Evolutionary conservation across 192 early-diverging fungal species (phyloP).

Genomic region (Martensiomyces pterosporus): DNA sequence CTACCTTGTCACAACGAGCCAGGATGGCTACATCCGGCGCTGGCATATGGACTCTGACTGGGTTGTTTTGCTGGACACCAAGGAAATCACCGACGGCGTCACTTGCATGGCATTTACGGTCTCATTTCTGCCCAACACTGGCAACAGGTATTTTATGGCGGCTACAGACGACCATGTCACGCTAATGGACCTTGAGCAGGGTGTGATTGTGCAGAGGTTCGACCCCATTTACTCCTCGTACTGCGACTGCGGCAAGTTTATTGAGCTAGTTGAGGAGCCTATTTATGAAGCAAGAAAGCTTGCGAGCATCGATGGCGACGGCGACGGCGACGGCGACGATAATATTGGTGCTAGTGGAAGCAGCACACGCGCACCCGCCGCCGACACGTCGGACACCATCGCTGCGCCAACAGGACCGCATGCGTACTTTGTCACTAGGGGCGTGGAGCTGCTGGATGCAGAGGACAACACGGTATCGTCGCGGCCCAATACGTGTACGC

Average conservation of each 20-base stretch:
- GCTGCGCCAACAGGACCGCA: conserved; percentile 27
- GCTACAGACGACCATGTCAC: conserved; percentile 83
- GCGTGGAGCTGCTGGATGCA: conserved; percentile 85
- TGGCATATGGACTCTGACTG: conserved; percentile 84
- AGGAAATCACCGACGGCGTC: conserved; percentile 72
- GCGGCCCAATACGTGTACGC: conserved; percentile 78
- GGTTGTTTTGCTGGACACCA: conserved; percentile 61
- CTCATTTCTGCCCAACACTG: conserved; percentile 88
- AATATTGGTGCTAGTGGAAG: too few relatives aligned
- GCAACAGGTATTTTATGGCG: conserved; percentile 90
- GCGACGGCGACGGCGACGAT: conserved; percentile 6
- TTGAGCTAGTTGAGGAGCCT: conserved; percentile 63
- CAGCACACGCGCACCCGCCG: too few relatives aligned
- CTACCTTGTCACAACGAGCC: conserved; percentile 86
- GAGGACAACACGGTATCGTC: conserved; percentile 69
- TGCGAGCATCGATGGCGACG: conserved; percentile 27
- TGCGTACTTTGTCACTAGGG: conserved; percentile 82
- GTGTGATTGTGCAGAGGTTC: conserved; percentile 55
- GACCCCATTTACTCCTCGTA: conserved; percentile 81
- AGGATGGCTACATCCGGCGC: conserved; percentile 90
- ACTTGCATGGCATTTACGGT: conserved; percentile 97
- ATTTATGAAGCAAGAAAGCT: conserved; percentile 36
- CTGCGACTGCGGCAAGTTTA: conserved; percentile 92
- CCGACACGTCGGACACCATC: neutral
- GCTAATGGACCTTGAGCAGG: conserved; percentile 87